A percentile compares a stretch with the other conserved stretches of the same genome.
Evolutionary conservation across 73 alveolate species (phyloP).

Genomic region (Blepharisma japonicum): DNA sequence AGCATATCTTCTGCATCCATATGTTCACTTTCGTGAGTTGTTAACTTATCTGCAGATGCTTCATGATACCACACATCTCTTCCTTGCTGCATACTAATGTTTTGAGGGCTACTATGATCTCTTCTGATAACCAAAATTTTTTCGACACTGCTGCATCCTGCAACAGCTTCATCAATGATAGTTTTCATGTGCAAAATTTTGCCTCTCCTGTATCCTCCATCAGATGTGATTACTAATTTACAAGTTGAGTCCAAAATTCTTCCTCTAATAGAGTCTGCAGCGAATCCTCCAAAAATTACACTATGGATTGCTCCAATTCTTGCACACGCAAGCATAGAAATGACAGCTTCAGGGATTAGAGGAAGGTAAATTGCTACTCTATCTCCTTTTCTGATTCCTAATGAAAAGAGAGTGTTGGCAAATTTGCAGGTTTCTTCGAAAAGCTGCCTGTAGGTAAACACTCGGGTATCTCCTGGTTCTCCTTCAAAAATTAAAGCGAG

Average conservation of each 20-base stretch:
- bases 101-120: neutral
- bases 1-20: constrained; percentile 87
- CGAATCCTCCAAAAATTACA: constrained; percentile 99
- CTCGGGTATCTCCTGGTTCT: constrained; percentile 17
- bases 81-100: neutral
- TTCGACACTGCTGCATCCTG: constrained; percentile 23
- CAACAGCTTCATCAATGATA: constrained; percentile 86
- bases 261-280: constrained; percentile 92
- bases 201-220: constrained; percentile 95
- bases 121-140: constrained; percentile 16
- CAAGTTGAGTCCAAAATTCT: constrained; percentile 90
- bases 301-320: constrained; percentile 99
- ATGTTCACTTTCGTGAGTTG: constrained; percentile 4
- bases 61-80: constrained; percentile 28
- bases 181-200: constrained; percentile 77
- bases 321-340: constrained; percentile 97
- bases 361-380: constrained; percentile 98
- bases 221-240: constrained; percentile 83
- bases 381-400: constrained; percentile 83
- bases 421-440: constrained; percentile 80
- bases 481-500: constrained; percentile 71
- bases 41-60: neutral
- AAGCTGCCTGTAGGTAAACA: constrained; percentile 83
- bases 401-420: constrained; percentile 70
- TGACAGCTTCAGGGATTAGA: constrained; percentile 97